Conservation (phyloP, 2,329 filamentous ascomycete species). For the Coniochaeta sp. region DNA sequence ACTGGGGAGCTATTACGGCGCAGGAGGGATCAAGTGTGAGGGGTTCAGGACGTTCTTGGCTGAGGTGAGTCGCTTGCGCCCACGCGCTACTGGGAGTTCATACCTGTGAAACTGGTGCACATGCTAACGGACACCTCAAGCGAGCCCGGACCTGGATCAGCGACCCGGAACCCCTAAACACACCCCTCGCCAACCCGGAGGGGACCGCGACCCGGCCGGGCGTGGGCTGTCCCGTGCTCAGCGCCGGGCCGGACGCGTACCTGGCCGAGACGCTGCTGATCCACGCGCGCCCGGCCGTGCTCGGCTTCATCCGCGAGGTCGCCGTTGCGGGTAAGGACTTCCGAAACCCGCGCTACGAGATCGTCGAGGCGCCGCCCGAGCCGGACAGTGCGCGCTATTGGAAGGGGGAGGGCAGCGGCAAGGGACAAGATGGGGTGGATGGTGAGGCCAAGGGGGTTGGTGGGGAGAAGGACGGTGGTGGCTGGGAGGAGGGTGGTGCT, state of each 20-base stretch:
- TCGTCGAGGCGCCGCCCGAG: conserved; percentile 4
- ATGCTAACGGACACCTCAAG: conserved; percentile 22
- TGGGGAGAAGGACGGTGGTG: not conserved
- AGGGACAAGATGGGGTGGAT: not conserved
- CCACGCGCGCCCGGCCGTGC: conserved; percentile 16
- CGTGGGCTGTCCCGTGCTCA: conserved; percentile 61
- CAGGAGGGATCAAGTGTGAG: conserved; percentile 30
- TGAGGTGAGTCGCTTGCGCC: conserved; percentile 31
- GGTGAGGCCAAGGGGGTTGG: too few relatives aligned
- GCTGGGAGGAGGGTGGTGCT: not conserved
- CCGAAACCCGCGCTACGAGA: conserved; percentile 13
- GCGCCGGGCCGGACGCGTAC: conserved; percentile 55
- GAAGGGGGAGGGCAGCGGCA: not conserved
- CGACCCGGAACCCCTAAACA: conserved; percentile 43
- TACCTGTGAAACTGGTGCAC: too few relatives aligned
- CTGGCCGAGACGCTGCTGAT: conserved; percentile 58
- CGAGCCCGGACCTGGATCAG: conserved; percentile 54
- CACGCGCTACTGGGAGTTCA: not conserved
- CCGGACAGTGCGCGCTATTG: not conserved
- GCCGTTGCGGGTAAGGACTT: conserved; percentile 14
- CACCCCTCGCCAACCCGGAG: conserved; percentile 43
- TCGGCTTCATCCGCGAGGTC: conserved; percentile 19
- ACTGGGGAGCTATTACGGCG: conserved; percentile 37
- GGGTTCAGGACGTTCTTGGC: conserved; percentile 42
- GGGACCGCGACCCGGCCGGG: conserved; percentile 27